Conservation (phyloP, 495 filamentous ascomycete genomes). For the Trichoderma gamsii region DNA sequence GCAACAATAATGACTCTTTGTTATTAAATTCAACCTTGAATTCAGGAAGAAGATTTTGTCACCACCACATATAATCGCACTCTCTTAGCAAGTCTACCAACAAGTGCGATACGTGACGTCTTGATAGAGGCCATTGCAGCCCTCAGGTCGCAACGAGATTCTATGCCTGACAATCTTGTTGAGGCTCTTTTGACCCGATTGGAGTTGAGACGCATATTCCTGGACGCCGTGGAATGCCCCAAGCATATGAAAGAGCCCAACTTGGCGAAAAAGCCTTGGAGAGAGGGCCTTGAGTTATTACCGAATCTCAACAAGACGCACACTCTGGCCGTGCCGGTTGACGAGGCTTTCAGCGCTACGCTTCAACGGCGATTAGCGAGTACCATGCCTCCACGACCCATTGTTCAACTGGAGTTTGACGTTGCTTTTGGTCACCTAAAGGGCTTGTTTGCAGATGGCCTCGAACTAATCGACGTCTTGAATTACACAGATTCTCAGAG, state of each 20-base stretch:
- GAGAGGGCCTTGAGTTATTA: constrained; percentile 40
- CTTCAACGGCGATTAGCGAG: constrained; percentile 84
- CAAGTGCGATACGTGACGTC: constrained; percentile 49
- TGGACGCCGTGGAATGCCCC: constrained; percentile 45
- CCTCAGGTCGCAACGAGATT: constrained; percentile 41
- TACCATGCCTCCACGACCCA: constrained; percentile 85
- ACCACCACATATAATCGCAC: constrained; percentile 79
- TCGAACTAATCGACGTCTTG: constrained; percentile 60
- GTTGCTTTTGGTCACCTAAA: constrained; percentile 66
- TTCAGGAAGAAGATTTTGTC: constrained; percentile 90
- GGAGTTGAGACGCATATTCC: constrained; percentile 56
- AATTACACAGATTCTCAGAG: constrained; percentile 63
- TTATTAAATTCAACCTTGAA: neutral
- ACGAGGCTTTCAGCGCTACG: constrained; percentile 79
- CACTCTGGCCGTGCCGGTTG: constrained; percentile 57
- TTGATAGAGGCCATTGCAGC: constrained; percentile 54
- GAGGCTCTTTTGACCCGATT: constrained; percentile 59
- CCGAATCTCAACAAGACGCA: constrained; percentile 50
- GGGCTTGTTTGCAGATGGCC: constrained; percentile 66
- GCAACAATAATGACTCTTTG: constrained; percentile 24
- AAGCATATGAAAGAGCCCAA: constrained; percentile 37
- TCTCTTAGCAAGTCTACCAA: constrained; percentile 59
- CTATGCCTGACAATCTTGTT: constrained; percentile 45
- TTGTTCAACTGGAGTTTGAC: constrained; percentile 67
- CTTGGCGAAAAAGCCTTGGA: constrained; percentile 42